Percentiles rank a stretch among this genome's conserved stretches.
Evolutionary conservation across 164 flowering plant species (phyloP).

Genomic region (Dillenia suffruticosa): DNA sequence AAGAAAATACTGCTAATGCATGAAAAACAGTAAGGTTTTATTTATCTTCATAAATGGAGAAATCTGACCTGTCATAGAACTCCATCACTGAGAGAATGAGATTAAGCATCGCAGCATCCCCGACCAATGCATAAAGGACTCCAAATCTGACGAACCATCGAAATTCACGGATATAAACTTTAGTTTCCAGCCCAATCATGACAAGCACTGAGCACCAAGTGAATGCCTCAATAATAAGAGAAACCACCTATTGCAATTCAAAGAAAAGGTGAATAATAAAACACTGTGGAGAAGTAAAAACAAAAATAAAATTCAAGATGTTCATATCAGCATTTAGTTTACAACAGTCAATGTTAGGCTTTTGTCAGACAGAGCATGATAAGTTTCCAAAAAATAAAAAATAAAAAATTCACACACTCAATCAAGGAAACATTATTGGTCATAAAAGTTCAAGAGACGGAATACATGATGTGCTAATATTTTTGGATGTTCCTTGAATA

Average conservation of each 20-base stretch:
- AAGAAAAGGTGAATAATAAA: constrained; percentile 1
- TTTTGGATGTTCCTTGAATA: no score
- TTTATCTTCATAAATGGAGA: neutral
- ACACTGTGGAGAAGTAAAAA: neutral
- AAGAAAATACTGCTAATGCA: no score
- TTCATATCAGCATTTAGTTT: no score
- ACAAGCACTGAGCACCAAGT: constrained; percentile 77
- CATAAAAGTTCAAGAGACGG: no score
- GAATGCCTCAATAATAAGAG: constrained; percentile 64
- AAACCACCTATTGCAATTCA: constrained; percentile 38
- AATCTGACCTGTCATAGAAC: constrained; percentile 49
- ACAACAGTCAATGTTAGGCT: no score
- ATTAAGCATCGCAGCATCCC: constrained; percentile 73
- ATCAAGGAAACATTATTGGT: no score
- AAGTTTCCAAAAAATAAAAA: no score
- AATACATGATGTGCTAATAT: no score
- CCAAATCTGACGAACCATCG: constrained; percentile 94
- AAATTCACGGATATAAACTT: constrained; percentile 67
- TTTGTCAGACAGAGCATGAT: no score
- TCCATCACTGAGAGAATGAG: constrained; percentile 59
- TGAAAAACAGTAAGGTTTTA: no score
- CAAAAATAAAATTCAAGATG: no score
- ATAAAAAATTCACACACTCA: no score
- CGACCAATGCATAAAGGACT: constrained; percentile 70
- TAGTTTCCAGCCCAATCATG: constrained; percentile 70